Conservation (phyloP, 805 yeast genomes). For the Teunomyces lycoperdinae region DNA sequence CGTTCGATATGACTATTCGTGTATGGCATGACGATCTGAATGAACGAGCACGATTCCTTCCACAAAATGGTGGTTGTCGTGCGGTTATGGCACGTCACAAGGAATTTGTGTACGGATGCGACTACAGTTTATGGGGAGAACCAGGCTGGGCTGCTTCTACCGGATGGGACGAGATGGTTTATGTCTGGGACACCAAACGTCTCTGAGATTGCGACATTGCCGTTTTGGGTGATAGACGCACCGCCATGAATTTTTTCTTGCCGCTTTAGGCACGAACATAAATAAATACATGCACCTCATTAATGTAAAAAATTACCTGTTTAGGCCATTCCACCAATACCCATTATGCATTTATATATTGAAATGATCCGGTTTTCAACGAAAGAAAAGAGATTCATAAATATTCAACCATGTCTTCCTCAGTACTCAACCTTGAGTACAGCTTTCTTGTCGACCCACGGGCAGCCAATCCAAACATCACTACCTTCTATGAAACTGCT, state of each 20-base stretch:
- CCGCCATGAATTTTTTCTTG: not conserved
- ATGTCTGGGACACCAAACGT: constrained; percentile 75
- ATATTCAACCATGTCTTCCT: not conserved
- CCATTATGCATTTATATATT: not conserved
- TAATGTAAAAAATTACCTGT: not conserved
- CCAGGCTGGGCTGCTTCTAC: constrained; percentile 94
- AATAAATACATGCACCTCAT: constrained; percentile 2
- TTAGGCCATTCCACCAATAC: constrained; percentile 9
- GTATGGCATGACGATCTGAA: constrained; percentile 79
- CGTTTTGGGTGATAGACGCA: not conserved
- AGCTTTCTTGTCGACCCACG: constrained; percentile 20
- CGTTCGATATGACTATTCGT: constrained; percentile 90
- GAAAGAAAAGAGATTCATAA: not conserved
- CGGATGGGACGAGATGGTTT: constrained; percentile 96
- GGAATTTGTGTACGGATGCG: constrained; percentile 91
- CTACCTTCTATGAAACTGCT: constrained; percentile 24
- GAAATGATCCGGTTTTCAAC: not conserved
- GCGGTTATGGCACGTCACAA: constrained; percentile 66
- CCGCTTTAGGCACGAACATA: constrained; percentile 1
- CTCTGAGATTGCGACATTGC: constrained; percentile 11
- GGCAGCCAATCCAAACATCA: constrained; percentile 9
- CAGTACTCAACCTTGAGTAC: constrained; percentile 28
- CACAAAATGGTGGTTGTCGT: constrained; percentile 45
- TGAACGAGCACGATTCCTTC: constrained; percentile 48
- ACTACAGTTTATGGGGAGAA: constrained; percentile 95